Evolutionary conservation across 2,329 filamentous ascomycete genomes (phyloP).

Genomic region (Basipetospora chlamydospora): DNA sequence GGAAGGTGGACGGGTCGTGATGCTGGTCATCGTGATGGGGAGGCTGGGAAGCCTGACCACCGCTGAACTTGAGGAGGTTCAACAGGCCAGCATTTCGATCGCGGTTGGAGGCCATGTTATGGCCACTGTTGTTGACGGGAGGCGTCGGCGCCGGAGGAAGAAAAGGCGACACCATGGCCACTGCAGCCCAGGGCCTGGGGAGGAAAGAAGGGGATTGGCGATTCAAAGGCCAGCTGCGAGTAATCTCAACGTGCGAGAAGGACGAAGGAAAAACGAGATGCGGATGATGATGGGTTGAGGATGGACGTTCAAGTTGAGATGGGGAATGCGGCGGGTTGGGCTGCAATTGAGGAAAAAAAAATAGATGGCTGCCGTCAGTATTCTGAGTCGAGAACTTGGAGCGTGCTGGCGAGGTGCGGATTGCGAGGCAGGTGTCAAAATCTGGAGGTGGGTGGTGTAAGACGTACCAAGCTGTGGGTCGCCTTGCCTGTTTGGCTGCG

Average conservation of each 20-base stretch:
- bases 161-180: slow-evolving; percentile 12
- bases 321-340: slow-evolving; percentile 3
- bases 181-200: slow-evolving; percentile 4
- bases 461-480: too few species aligned
- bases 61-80: slow-evolving; percentile 47
- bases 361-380: slow-evolving; percentile 2
- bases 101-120: slow-evolving; percentile 20
- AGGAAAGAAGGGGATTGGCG: neutral
- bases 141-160: slow-evolving; percentile 38
- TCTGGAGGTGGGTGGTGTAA: slow-evolving; percentile 1
- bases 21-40: slow-evolving; percentile 15
- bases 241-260: neutral
- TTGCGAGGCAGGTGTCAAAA: neutral
- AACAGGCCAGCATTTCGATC: slow-evolving; percentile 42
- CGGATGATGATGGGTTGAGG: slow-evolving; percentile 2
- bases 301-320: neutral
- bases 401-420: neutral
- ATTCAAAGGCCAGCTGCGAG: neutral
- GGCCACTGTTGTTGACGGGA: slow-evolving; percentile 22
- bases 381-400: neutral
- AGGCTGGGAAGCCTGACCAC: slow-evolving; percentile 16
- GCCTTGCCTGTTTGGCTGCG: too few species aligned
- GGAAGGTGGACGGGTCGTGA: slow-evolving; percentile 11
- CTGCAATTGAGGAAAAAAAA: slow-evolving; percentile 7
- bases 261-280: neutral